Evolutionary conservation across 2,329 filamentous ascomycete genomes (phyloP), one percentile per base, ranked within the genome.

Genomic region (Ceratocystis papillata): DNA sequence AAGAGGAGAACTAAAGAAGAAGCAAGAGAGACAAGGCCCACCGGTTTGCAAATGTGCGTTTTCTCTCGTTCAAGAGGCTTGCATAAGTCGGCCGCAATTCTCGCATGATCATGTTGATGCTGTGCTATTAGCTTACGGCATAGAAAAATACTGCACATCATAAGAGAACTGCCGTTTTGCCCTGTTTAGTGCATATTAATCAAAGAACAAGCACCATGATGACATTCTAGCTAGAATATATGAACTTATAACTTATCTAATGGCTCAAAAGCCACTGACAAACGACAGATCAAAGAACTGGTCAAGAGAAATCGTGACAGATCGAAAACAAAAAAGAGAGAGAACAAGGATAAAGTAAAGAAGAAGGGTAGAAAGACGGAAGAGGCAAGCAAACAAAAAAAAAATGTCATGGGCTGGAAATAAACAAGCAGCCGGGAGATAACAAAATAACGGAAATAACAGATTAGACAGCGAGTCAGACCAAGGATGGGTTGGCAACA

Each of bases 221-320:
- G 20, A 30, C 28, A n/a, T 25, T 37, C 30, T 10, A 25, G 17
- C 25, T n/a, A 6, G 7, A n/a, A 10, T 37, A 37, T 59, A 30
- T 33, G 20, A 59, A n/a, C 6, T 37, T 5, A 4, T 59, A 59
- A n/a, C 6, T 37, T 5, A 4, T 59, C 28, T n/a, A 17, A n/a
- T 59, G 55, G 33, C 55, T 59, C 17, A 59, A n/a, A 59, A 59
- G 55, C 33, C 55, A 59, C 55, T 20, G 7, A 30, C 7, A 37
- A 33, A 59, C 7, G 5, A 28, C 8, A 53, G 22, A 55, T 25
- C 4, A 8, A 22, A 57, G 12, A 37, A 17, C 55, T 33, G 7
- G 33, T n/a, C 30, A 59, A 8, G 17, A 53, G 48, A 28, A 53
- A 53, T 53, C 48, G 6, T 53, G 48, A 28, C 48, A 28, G 48